Evolutionary conservation across 768 basidiomycete species (phyloP), one percentile per base, ranked within the genome.

Genomic region (Tulasnella sp.): DNA sequence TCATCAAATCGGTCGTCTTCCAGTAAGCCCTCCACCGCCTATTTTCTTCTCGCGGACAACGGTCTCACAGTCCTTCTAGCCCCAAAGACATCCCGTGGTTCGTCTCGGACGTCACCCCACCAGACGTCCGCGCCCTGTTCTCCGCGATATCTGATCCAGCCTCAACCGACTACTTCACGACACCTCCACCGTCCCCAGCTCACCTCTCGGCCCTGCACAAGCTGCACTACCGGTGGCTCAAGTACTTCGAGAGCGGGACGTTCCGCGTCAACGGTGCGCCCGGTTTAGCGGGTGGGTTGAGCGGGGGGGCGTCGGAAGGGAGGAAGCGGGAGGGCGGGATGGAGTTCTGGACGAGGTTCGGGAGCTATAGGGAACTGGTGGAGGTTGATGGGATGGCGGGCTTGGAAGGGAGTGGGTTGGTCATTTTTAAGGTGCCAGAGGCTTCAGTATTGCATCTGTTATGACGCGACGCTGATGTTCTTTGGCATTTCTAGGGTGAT

Each of bases 41-140:
- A 2, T 72, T 14, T 9, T 69, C 29, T 17, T n/a, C 67, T 75
- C 12, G 72, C 63, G 47, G 19, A 68, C 32, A 9, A 22, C 17
- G 5, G 36, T 34, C 41, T 36, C 72, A 75, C 62, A 74, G 35
- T 32, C 34, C 37, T 29, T 69, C 3, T 74, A 96, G 95, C 81
- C 92, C 95, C 0, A 98, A 99, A 79, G 82, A 91, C 9, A 90
- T 98, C 67, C 95, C 95, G 0, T 99, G 96, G 95, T 99, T 98
- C 78, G 95, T 98, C 62, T 94, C 92, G 12, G 94, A 97, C 78
- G 94, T 95, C 34, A 91, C 92, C 4, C 95, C 96, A 1, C 81
- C 84, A 32, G 96, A 99, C 79, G 97, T 97, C 71, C 68, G 78
- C 1, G 83, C 83, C 7, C 82, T 95, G 1, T 83, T 89, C 59